phyloP scores from a whole-genome alignment of 1,284 basidiomycete genomes.

The Cerrena zonata region DNA sequence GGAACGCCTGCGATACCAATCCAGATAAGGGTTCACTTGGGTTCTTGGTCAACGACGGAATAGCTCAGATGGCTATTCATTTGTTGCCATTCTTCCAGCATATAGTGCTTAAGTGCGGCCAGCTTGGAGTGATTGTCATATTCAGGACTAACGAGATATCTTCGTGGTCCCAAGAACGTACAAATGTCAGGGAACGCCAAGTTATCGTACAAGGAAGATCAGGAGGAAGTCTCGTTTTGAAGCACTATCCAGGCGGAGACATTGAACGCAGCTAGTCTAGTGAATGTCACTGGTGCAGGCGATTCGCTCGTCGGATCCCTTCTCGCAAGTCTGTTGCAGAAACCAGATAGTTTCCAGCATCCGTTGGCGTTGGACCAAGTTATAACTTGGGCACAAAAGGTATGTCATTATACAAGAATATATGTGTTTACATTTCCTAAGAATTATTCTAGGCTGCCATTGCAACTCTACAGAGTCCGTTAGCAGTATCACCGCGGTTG shows the following conservation, averaged over 20 bases:
- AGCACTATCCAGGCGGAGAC: slow-evolving; percentile 63
- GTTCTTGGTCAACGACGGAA: slow-evolving; percentile 63
- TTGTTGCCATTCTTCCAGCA: slow-evolving; percentile 78
- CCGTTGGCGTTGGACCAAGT: slow-evolving; percentile 37
- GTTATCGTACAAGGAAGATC: slow-evolving; percentile 47
- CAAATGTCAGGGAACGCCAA: slow-evolving; percentile 40
- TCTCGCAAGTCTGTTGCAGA: slow-evolving; percentile 47
- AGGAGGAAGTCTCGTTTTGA: slow-evolving; percentile 51
- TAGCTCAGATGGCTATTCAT: slow-evolving; percentile 74
- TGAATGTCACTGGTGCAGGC: slow-evolving; percentile 86
- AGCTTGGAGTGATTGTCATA: slow-evolving; percentile 56
- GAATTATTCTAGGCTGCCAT: slow-evolving; percentile 44
- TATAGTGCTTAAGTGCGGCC: slow-evolving; percentile 79
- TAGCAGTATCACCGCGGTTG: slow-evolving; percentile 61
- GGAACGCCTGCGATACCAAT: slow-evolving; percentile 34
- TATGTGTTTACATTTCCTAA: too few relatives aligned
- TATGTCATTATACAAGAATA: background rate
- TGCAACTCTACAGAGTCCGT: slow-evolving; percentile 53
- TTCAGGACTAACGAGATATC: slow-evolving; percentile 48
- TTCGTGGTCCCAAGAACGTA: slow-evolving; percentile 47
- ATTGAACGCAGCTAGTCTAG: slow-evolving; percentile 38
- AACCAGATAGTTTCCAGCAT: slow-evolving; percentile 41
- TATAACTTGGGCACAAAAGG: slow-evolving; percentile 48
- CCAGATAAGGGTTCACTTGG: slow-evolving; percentile 43
- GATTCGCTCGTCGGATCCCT: slow-evolving; percentile 82